A percentile compares a stretch with the other conserved stretches of the same genome.
phyloP scores from a whole-genome alignment of 345 rosid genomes.

The Gossypium ekmanianum region DNA sequence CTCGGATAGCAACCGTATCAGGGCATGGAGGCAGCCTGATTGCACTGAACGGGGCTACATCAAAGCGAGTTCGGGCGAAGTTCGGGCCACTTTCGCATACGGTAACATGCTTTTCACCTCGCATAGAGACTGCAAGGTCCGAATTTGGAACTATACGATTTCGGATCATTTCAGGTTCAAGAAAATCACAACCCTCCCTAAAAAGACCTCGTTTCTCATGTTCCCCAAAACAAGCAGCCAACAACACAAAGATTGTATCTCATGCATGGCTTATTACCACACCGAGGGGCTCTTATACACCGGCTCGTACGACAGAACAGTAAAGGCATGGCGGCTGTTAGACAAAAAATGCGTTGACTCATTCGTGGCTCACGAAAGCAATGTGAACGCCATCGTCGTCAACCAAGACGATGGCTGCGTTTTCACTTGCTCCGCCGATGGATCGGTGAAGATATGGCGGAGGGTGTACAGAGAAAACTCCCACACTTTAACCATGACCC shows the following conservation, averaged over 20 bases:
- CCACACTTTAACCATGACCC: constrained; percentile 44
- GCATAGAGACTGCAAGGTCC: constrained; percentile 38
- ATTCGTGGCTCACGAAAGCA: constrained; percentile 49
- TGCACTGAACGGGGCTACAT: constrained; percentile 36
- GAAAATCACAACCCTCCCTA: constrained; percentile 38
- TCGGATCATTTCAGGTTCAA: constrained; percentile 29
- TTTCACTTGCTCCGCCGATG: constrained; percentile 50
- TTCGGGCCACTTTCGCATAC: constrained; percentile 33
- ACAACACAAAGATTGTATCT: constrained; percentile 36
- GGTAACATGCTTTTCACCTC: constrained; percentile 47
- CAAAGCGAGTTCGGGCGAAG: constrained; percentile 36
- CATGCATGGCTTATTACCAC: constrained; percentile 53
- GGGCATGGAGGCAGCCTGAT: constrained; percentile 46
- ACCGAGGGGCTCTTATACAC: constrained; percentile 43
- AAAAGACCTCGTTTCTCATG: constrained; percentile 24
- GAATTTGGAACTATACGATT: constrained; percentile 38
- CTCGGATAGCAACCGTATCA: constrained; percentile 41
- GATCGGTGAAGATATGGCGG: constrained; percentile 53
- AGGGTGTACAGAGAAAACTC: constrained; percentile 42
- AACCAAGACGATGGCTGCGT: constrained; percentile 55
- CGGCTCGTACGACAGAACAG: constrained; percentile 37
- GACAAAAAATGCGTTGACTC: constrained; percentile 42
- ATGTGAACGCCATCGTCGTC: constrained; percentile 35
- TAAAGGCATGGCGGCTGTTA: constrained; percentile 45
- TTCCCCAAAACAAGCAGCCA: constrained; percentile 27